phyloP scores from a whole-genome alignment of 768 basidiomycete species.

The Panus rudis region DNA sequence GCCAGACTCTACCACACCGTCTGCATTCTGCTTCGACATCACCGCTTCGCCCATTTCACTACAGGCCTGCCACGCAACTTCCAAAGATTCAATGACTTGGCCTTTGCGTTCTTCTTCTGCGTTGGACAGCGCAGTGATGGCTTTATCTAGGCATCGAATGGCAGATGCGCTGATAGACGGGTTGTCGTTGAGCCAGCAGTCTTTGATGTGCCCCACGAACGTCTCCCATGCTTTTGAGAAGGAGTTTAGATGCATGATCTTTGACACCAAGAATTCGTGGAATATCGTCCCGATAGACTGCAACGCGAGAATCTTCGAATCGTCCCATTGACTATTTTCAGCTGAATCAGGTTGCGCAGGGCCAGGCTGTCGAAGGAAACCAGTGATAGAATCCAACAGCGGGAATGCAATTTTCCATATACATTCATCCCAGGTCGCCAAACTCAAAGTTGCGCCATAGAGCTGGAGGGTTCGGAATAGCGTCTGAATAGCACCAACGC shows the following conservation, averaged over 20 bases:
- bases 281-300: conserved; percentile 81
- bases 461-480: conserved; percentile 90
- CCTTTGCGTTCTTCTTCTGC: conserved; percentile 25
- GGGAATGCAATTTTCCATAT: conserved; percentile 91
- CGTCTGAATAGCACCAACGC: conserved; percentile 92
- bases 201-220: conserved; percentile 67
- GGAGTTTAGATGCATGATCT: conserved; percentile 65
- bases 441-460: conserved; percentile 80
- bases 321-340: conserved; percentile 65
- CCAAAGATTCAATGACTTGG: conserved; percentile 42
- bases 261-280: conserved; percentile 66
- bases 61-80: conserved; percentile 65
- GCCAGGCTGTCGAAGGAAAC: conserved; percentile 39
- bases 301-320: conserved; percentile 80
- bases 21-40: conserved; percentile 21
- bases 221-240: conserved; percentile 69
- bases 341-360: conserved; percentile 7
- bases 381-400: conserved; percentile 63
- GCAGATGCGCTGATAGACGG: conserved; percentile 76
- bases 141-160: conserved; percentile 75
- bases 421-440: conserved; percentile 83
- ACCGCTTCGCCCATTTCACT: conserved; percentile 56
- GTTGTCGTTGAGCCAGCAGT: conserved; percentile 57
- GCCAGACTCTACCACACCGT: conserved; percentile 5
- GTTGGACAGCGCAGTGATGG: conserved; percentile 50